Base-by-base conservation (phyloP, 2,329 filamentous ascomycete species). In the Cyclaneusma minus region DNA sequence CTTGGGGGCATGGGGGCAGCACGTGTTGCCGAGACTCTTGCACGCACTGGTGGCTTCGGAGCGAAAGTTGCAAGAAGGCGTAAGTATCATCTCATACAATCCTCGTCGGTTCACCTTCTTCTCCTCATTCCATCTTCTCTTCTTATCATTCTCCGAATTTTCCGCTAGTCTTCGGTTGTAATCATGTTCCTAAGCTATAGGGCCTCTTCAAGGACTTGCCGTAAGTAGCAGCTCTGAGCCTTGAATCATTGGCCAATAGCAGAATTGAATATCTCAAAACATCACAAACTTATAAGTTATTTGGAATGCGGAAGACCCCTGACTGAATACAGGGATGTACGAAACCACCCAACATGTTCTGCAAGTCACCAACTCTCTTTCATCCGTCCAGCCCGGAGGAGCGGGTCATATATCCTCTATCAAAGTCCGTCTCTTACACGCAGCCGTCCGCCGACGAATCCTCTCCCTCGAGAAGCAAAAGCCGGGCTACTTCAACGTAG, bases 301-400 rank as follows among this genome's bases (percentile, higher is more conserved):
- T n/a, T n/a, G n/a, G n/a, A n/a, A n/a, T n/a, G n/a, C n/a, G n/a
- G n/a, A n/a, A 11, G 5, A 12, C 6, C 6, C 10, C 12, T 14
- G 24, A 6, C 24, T 26, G 16, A 26, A 14, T 14, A 14, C 3
- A 12, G 17, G 13, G 4, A 52, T 63, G 9, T 49, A 62, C 15
- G 77, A 85, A 48, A 85, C 80, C 2, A 74, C 75, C 3, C 79
- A 84, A 44, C 73, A 81, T 47, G 67, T 81, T 8, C 60, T 84
- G 5, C 72, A 83, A 44, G 73, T 79, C 25, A 77, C 77, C 4
- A 54, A 59, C 22, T 71, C 68, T 5, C 43, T 81, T 2, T 60
- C 68, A 13, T 67, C 66, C 4, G 67, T 87, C 37, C 58, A 74
- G 35, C 78, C 76, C 0, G 72, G 69, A 3, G 78, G 77, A 2